Base-by-base conservation (phyloP, 2,329 filamentous ascomycete species). In the Arthrinium puccinioides region DNA sequence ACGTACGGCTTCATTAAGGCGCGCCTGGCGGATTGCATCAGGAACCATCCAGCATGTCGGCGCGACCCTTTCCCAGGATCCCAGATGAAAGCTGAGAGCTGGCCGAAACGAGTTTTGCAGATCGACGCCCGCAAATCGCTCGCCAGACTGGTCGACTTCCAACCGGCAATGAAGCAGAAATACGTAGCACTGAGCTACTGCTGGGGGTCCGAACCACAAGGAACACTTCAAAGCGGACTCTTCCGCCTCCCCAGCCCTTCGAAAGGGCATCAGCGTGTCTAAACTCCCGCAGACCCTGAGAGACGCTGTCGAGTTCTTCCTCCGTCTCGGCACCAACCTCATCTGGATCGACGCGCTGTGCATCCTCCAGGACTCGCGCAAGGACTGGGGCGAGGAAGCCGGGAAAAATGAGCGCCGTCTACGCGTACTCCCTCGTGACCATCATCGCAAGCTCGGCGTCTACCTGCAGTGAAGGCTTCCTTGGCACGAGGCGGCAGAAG, bases 321-420 rank as follows among this genome's bases (percentile, higher is more conserved):
- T 9, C 15, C 27, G 15, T n/a, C 24, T 47, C 4, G 38, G 38
- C 9, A 27, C 27, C 7, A 9, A 18, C 2, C 40, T 38, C 19
- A 38, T 48, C 10, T 48, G 41, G 39, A 38, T 45, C 20, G 43
- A 47, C 34, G 25, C 37, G 10, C 26, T 47, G 21, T 45, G 43
- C 31, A 48, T 48, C 30, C 34, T 42, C 10, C 45, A 48, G 31
- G 41, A 43, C 14, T 37, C 40, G 14, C 11, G n/a, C 3, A 28
- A 23, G 19, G 29, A 32, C 15, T 32, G 29, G 29, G 19, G 2
- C 29, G 21, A 6, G 10, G 44, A 49, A 32, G 43, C 45, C 29
- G n/a, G 38, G 33, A 13, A 32, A 40, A 26, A 49, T 49, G 47
- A 41, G 40, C 11, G 36, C 34, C 8, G 41, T 48, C 6, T 49